Evolutionary conservation across 1,284 basidiomycete genomes (phyloP), one percentile per base, ranked within the genome.

Genomic region (Tylopilus sp.): DNA sequence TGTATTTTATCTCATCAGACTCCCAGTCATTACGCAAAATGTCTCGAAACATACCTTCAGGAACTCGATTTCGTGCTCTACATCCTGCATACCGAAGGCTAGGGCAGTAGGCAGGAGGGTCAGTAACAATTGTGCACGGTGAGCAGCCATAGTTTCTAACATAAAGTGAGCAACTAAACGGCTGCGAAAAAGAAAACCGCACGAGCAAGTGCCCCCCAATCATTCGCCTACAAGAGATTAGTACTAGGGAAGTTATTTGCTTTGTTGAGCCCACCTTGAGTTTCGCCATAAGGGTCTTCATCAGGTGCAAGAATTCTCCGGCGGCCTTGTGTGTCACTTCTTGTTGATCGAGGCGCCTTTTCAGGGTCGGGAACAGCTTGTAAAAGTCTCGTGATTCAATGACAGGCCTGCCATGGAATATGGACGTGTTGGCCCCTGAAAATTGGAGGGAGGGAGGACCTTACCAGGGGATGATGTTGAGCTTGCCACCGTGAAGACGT

Each of bases 271-370:
- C 53, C 54, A 85, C 88, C 82, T 89, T 90, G 55, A 90, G 74
- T 67, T 90, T 90, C 4, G 88, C 89, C 88, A 90, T 90, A 57
- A 90, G 70, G 0, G 86, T 87, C 74, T 90, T 90, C 70, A 90
- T 75, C 0, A 83, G 84, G 44, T 85, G 82, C 19, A 90, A 74
- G 68, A 90, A 90, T 49, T 84, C 81, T n/a, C 86, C 86, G 2
- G 84, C 89, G 0, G 81, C 78, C 1, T 73, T 70, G 67, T 90
- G 87, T 0, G 87, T 87, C 6, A 84, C 67, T 1, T 67, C 67
- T 68, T 89, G 88, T 51, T 80, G 74, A 68, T 87, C 83, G 9
- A 90, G 77, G 18, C 77, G 77, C 49, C 75, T 76, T 70, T 85
- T 87, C 13, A 90, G 68, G 0, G 77, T 74, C 1, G 79, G 77